Evolutionary conservation across 306 rosid genomes (phyloP).

Genomic region (Heteromeles arbutifolia): DNA sequence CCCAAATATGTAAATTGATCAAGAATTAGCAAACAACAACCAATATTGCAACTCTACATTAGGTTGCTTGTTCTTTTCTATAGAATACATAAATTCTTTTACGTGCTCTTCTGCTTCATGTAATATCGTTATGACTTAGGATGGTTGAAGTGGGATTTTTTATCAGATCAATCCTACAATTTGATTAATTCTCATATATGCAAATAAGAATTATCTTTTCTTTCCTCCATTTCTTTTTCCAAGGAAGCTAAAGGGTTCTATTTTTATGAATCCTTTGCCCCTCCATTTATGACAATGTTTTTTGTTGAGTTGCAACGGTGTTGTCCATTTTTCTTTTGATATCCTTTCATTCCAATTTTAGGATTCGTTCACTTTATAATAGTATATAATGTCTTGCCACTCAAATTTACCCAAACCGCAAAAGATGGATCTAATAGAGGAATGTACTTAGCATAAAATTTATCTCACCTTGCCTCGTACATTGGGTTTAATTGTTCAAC

Average conservation of each 20-base stretch:
- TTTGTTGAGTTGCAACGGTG: neutral
- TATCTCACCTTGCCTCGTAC: constrained; percentile 77
- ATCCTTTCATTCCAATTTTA: neutral
- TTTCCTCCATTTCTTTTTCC: neutral
- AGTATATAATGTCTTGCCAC: neutral
- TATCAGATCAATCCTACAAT: neutral
- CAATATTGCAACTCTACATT: neutral
- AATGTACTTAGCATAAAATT: neutral
- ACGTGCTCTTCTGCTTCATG: neutral
- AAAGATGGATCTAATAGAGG: neutral
- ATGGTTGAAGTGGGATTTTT: neutral
- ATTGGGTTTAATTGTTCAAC: constrained; percentile 65
- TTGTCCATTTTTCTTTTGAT: neutral
- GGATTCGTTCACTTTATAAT: neutral
- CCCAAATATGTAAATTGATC: constrained; percentile 1
- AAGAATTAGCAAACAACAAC: neutral
- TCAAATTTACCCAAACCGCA: neutral
- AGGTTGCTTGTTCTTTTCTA: neutral
- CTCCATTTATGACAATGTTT: neutral
- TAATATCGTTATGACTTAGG: neutral
- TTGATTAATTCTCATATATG: neutral
- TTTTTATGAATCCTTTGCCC: neutral
- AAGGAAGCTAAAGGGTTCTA: neutral
- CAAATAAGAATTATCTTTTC: neutral
- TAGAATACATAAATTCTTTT: neutral